phyloP scores from a whole-genome alignment of 768 basidiomycete species.

The Trametes sanguinea region DNA sequence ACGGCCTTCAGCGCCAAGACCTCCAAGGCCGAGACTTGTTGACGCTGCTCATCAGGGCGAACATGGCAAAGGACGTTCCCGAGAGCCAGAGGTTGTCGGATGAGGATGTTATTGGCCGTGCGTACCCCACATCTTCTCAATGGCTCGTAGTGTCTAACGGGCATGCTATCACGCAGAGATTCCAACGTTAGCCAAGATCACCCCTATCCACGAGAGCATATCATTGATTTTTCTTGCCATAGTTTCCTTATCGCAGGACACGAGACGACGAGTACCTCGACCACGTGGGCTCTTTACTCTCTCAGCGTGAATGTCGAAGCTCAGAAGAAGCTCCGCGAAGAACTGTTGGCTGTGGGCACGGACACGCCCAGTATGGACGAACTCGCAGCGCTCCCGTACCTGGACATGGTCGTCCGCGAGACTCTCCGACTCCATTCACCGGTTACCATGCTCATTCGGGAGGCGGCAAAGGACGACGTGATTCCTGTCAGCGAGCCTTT shows the following conservation, averaged over 20 bases:
- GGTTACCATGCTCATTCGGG: slow-evolving; percentile 49
- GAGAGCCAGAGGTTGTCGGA: slow-evolving; percentile 59
- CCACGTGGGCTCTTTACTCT: slow-evolving; percentile 41
- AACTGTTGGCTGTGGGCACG: slow-evolving; percentile 45
- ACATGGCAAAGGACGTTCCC: slow-evolving; percentile 61
- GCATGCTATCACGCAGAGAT: slow-evolving; percentile 21
- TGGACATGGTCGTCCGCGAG: slow-evolving; percentile 68
- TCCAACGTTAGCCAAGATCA: slow-evolving; percentile 20
- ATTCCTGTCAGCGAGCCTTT: slow-evolving; percentile 49
- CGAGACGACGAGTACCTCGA: slow-evolving; percentile 43
- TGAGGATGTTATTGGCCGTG: slow-evolving; percentile 59
- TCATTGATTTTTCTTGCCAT: too few relatives aligned
- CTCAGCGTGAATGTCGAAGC: slow-evolving; percentile 39
- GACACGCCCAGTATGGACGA: slow-evolving; percentile 64
- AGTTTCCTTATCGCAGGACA: slow-evolving; percentile 40
- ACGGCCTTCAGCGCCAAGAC: slow-evolving; percentile 35
- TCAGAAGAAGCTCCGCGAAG: slow-evolving; percentile 43
- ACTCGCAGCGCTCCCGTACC: slow-evolving; percentile 63
- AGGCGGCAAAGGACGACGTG: slow-evolving; percentile 45
- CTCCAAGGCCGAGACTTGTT: slow-evolving; percentile 54
- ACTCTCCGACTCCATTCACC: slow-evolving; percentile 58
- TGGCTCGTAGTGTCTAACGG: too few relatives aligned
- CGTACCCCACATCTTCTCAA: slow-evolving; percentile 24
- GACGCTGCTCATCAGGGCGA: slow-evolving; percentile 61
- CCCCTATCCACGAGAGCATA: neutral